phyloP scores from a whole-genome alignment of 352 stramenopile genomes.

The Peronosclerospora sorghi region DNA sequence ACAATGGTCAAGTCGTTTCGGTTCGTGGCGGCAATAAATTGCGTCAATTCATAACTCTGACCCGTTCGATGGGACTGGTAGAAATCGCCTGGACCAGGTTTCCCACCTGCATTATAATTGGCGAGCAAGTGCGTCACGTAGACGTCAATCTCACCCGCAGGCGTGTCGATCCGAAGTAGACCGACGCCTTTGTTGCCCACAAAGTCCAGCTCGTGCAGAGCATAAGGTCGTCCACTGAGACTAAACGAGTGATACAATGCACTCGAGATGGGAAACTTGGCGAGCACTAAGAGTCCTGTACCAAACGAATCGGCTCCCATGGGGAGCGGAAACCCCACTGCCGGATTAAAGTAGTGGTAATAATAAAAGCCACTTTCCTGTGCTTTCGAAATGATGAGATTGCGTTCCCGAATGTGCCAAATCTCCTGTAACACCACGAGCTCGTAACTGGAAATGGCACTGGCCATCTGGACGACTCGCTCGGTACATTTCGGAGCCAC shows the following conservation, averaged over 20 bases:
- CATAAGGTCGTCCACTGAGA: constrained; percentile 65
- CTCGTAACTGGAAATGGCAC: constrained; percentile 56
- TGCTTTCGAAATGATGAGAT: constrained; percentile 52
- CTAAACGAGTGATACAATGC: constrained; percentile 69
- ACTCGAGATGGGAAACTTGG: constrained; percentile 47
- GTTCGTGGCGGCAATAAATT: constrained; percentile 53
- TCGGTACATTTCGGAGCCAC: constrained; percentile 60
- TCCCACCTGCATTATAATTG: constrained; percentile 69
- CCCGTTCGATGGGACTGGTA: constrained; percentile 56
- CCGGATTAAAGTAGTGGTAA: constrained; percentile 79
- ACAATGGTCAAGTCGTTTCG: constrained; percentile 47
- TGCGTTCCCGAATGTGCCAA: constrained; percentile 70
- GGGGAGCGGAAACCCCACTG: constrained; percentile 64
- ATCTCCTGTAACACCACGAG: constrained; percentile 81
- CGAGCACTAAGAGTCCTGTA: constrained; percentile 65
- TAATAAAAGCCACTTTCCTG: constrained; percentile 51
- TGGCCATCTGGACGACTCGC: constrained; percentile 50
- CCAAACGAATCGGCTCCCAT: constrained; percentile 62
- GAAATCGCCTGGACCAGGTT: constrained; percentile 48
- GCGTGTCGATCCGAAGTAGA: constrained; percentile 48
- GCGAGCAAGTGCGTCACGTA: constrained; percentile 72
- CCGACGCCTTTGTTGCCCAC: constrained; percentile 73
- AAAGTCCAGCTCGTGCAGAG: constrained; percentile 71
- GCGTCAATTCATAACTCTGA: constrained; percentile 65
- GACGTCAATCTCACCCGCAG: constrained; percentile 48